A percentile compares a stretch with the other conserved stretches of the same genome.
Conservation (phyloP, 148 eudicot genomes). For the Mesembryanthemum crystallinum region DNA sequence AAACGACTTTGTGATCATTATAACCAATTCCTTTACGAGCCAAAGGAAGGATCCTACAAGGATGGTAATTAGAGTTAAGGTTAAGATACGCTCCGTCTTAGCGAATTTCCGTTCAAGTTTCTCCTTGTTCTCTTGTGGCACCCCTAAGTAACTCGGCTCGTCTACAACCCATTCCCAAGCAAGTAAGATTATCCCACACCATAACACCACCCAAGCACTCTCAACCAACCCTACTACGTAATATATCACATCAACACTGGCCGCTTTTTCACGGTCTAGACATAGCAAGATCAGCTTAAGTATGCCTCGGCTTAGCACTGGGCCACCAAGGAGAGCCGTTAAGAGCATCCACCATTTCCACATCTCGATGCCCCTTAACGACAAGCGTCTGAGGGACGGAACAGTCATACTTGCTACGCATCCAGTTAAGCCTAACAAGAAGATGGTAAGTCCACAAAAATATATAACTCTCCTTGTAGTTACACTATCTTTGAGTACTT, state of each 20-base stretch:
- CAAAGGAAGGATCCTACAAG: slow-evolving; percentile 27
- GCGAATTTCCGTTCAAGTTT: slow-evolving; percentile 4
- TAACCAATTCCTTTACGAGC: slow-evolving; percentile 15
- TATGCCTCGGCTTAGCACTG: slow-evolving; percentile 13
- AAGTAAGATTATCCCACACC: slow-evolving; percentile 25
- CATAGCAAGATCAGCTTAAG: background rate
- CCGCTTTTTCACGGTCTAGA: background rate
- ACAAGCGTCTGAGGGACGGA: background rate
- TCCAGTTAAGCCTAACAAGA: background rate
- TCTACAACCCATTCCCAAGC: slow-evolving; percentile 28
- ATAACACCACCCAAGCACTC: slow-evolving; percentile 18
- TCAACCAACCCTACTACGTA: slow-evolving; percentile 18
- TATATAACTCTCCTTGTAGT: background rate
- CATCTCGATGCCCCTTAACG: slow-evolving; percentile 20
- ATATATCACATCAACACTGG: slow-evolving; percentile 18
- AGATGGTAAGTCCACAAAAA: slow-evolving; percentile 3
- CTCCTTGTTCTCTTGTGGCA: slow-evolving; percentile 13
- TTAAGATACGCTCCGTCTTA: slow-evolving; percentile 7
- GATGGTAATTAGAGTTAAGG: slow-evolving; percentile 14
- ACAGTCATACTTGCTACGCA: slow-evolving; percentile 20
- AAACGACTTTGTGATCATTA: slow-evolving; percentile 17
- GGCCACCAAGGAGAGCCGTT: slow-evolving; percentile 25
- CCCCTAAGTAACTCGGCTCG: slow-evolving; percentile 23
- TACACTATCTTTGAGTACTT: background rate
- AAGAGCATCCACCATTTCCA: slow-evolving; percentile 31